Conservation (phyloP, 176 grass and related monocot genomes). For the Oryza meridionalis region DNA sequence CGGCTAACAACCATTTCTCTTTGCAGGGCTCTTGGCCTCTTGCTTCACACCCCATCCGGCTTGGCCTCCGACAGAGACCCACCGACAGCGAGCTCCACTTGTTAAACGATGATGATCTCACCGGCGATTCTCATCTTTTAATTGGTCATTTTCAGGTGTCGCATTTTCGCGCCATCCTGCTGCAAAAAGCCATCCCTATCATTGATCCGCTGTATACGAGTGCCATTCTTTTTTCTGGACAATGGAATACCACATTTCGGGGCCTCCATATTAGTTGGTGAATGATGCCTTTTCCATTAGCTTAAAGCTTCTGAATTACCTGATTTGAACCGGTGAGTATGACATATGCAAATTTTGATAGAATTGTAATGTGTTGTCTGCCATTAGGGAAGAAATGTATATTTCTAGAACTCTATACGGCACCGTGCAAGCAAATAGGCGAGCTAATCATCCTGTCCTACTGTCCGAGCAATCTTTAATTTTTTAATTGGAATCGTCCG, state of each 20-base stretch:
- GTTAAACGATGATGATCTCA: conserved; percentile 8
- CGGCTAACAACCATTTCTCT: conserved; percentile 15
- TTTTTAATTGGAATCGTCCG: too few relatives aligned
- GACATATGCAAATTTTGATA: neutral
- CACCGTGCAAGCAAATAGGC: neutral
- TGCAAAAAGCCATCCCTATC: neutral
- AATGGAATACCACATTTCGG: neutral
- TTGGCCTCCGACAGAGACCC: conserved; percentile 20
- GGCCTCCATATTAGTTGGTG: neutral
- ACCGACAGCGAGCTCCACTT: conserved; percentile 40
- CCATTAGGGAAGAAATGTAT: neutral
- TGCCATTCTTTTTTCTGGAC: neutral
- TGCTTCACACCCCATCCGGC: conserved; percentile 8
- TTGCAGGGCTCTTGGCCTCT: neutral
- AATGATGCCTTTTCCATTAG: neutral
- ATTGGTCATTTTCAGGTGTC: conserved; percentile 38
- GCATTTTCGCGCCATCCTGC: neutral
- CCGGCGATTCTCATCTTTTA: neutral
- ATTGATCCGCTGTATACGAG: neutral
- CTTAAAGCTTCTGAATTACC: neutral
- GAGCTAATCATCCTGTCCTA: neutral
- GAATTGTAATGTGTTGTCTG: neutral
- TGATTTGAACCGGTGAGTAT: neutral
- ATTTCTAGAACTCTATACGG: neutral
- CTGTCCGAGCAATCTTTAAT: neutral